These are phyloP conservation scores for Skeletonema marinoi DNA, from an alignment of 108 stramenopile genomes.

Conservation along the genomic window DNA sequence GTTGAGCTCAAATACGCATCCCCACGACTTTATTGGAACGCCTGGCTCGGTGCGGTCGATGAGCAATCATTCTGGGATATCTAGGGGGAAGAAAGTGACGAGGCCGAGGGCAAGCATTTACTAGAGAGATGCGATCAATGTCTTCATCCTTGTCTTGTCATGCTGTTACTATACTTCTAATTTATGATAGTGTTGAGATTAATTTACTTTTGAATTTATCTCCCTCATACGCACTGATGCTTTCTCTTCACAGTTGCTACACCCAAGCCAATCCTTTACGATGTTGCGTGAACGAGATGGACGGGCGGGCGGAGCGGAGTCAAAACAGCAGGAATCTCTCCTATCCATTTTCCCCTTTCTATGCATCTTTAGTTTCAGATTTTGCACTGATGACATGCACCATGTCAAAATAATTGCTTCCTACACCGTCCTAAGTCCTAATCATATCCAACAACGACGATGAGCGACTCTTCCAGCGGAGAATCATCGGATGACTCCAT, in stretches of 20 bases:
- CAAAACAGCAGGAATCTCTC: too few species aligned
- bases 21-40: conserved; percentile 61
- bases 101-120: conserved; percentile 38
- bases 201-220: too few species aligned
- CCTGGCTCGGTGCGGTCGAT: conserved; percentile 48
- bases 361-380: too few species aligned
- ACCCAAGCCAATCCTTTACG: too few species aligned
- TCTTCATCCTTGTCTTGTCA: background rate
- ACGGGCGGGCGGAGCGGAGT: too few species aligned
- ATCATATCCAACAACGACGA: background rate
- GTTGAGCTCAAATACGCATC: conserved; percentile 58
- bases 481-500: conserved; percentile 27
- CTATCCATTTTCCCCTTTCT: too few species aligned
- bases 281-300: too few species aligned
- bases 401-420: too few species aligned
- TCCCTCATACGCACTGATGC: too few species aligned
- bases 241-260: too few species aligned
- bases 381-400: too few species aligned
- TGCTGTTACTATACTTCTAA: background rate
- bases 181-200: too few species aligned
- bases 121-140: background rate
- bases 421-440: background rate
- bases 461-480: conserved; percentile 22
- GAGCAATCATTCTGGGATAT: conserved; percentile 69
- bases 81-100: conserved; percentile 48